phyloP scores from a whole-genome alignment of 352 stramenopile genomes.

The Phytophthora brassicae region DNA sequence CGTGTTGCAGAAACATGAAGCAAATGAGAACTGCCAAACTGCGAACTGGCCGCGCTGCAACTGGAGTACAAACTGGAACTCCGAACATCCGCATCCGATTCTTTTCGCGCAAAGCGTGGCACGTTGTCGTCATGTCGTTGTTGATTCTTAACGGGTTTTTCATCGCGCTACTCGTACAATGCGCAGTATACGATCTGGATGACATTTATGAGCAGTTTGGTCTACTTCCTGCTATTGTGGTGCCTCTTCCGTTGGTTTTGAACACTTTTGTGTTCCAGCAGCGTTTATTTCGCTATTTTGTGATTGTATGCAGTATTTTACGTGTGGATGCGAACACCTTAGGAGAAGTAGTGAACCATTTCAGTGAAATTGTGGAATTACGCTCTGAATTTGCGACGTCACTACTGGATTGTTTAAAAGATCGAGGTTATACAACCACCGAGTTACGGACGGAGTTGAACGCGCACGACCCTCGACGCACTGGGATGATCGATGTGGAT shows the following conservation, averaged over 20 bases:
- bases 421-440: conserved; percentile 17
- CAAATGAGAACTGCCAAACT: too few species aligned
- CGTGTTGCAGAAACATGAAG: too few species aligned
- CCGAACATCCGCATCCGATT: too few species aligned
- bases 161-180: conserved; percentile 61
- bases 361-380: conserved; percentile 58
- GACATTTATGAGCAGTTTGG: conserved; percentile 39
- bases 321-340: conserved; percentile 56
- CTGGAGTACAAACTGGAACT: too few species aligned
- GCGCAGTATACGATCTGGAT: conserved; percentile 50
- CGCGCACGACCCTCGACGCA: conserved; percentile 29
- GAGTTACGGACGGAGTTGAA: conserved; percentile 41
- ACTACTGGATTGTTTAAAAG: conserved; percentile 31
- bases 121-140: conserved; percentile 57
- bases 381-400: conserved; percentile 50
- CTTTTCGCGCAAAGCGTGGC: conserved; percentile 63
- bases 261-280: conserved; percentile 67
- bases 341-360: conserved; percentile 58
- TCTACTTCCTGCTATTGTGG: conserved; percentile 22
- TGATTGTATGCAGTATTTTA: conserved; percentile 57
- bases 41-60: too few species aligned
- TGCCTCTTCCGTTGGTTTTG: conserved; percentile 47
- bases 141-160: conserved; percentile 79
- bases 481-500: conserved; percentile 46
- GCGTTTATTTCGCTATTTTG: conserved; percentile 62